Percentiles rank a stretch among this genome's conserved stretches.
Evolutionary conservation across 805 yeast genomes (phyloP).

Genomic region (Starmerella scarabaei): DNA sequence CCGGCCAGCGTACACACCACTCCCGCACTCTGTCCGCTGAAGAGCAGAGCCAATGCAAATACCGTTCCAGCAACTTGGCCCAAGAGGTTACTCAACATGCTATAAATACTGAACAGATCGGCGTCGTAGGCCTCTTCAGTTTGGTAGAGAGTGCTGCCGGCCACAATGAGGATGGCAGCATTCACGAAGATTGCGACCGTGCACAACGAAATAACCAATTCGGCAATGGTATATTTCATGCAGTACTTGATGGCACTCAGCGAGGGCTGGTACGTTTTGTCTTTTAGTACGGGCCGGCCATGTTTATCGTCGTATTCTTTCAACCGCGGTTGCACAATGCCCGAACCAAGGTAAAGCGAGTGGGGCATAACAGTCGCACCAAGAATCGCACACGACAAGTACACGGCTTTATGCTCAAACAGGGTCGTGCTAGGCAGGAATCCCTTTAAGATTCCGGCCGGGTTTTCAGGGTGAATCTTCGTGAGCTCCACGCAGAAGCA

Average conservation of each 20-base stretch:
- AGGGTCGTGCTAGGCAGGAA: constrained; percentile 56
- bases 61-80: constrained; percentile 80
- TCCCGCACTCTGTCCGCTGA: constrained; percentile 92
- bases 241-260: constrained; percentile 67
- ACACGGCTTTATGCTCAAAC: constrained; percentile 51
- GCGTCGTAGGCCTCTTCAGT: constrained; percentile 60
- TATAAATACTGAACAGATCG: constrained; percentile 68
- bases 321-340: constrained; percentile 73
- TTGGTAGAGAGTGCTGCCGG: constrained; percentile 68
- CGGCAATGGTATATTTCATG: constrained; percentile 69
- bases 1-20: constrained; percentile 89
- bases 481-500: constrained; percentile 64
- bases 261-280: constrained; percentile 48
- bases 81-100: constrained; percentile 51
- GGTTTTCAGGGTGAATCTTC: constrained; percentile 35
- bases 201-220: constrained; percentile 66
- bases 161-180: constrained; percentile 77
- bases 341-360: constrained; percentile 70
- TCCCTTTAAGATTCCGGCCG: constrained; percentile 45
- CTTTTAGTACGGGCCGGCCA: constrained; percentile 25
- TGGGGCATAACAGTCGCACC: constrained; percentile 98
- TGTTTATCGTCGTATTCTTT: constrained; percentile 55
- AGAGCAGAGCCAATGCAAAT: constrained; percentile 76
- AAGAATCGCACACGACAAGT: constrained; percentile 65
- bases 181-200: constrained; percentile 88